Evolutionary conservation across 257 asterid genomes (phyloP).

Genomic region (Solanum commersonii): DNA sequence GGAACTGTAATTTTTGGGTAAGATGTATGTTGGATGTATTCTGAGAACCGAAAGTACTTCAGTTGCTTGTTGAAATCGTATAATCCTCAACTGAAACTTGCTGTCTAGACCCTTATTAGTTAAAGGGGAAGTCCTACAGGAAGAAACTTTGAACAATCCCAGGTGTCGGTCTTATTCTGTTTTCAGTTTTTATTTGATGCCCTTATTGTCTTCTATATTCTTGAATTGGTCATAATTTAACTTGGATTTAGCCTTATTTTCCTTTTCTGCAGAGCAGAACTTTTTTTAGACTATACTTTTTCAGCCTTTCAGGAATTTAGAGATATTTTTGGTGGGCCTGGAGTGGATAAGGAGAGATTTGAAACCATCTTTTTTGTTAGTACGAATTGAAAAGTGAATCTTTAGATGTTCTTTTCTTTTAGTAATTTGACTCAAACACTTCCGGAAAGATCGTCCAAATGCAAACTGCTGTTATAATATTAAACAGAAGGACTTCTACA

Average conservation of each 20-base stretch:
- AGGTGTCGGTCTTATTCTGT: neutral
- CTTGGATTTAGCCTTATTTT: neutral
- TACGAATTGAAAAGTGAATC: neutral
- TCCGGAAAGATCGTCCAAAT: neutral
- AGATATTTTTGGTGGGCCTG: neutral
- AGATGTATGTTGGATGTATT: conserved; percentile 13
- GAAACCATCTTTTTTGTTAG: neutral
- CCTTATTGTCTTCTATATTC: neutral
- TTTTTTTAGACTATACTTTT: neutral
- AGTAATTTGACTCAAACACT: neutral
- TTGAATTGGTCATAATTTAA: neutral
- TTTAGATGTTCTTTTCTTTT: neutral
- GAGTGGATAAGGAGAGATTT: neutral
- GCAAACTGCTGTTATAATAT: neutral
- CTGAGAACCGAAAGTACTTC: neutral
- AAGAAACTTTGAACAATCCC: neutral
- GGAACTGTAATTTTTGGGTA: conserved; percentile 98
- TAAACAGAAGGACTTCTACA: neutral
- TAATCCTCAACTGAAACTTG: neutral
- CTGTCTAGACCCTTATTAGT: neutral
- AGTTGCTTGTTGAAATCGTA: neutral
- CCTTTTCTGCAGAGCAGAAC: neutral
- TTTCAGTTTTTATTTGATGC: neutral
- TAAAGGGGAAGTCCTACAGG: neutral
- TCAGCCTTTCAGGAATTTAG: neutral